Conservation (phyloP, 805 yeast species). For the Wickerhamomyces silvicola region DNA sequence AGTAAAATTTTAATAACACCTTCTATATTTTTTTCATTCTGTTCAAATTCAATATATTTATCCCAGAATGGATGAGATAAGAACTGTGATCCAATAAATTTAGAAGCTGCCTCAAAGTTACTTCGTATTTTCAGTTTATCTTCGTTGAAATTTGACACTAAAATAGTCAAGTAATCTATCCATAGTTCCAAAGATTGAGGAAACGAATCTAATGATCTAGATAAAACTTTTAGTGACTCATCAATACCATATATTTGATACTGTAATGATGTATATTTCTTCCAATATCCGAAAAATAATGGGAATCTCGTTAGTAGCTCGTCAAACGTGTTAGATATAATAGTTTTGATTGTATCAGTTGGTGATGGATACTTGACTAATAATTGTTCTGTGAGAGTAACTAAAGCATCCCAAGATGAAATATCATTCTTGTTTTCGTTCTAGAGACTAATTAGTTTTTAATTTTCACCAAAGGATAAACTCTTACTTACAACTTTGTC, state of each 20-base stretch:
- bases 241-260: constrained; percentile 51
- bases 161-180: constrained; percentile 56
- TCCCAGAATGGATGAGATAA: constrained; percentile 83
- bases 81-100: constrained; percentile 61
- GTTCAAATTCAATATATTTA: constrained; percentile 56
- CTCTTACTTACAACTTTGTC: constrained; percentile 10
- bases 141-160: constrained; percentile 34
- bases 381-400: constrained; percentile 27
- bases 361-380: constrained; percentile 29
- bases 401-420: constrained; percentile 33
- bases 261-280: constrained; percentile 46
- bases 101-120: constrained; percentile 43
- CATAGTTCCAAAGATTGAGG: constrained; percentile 63
- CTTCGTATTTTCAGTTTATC: constrained; percentile 28
- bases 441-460: constrained; percentile 6
- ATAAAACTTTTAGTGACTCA: constrained; percentile 39
- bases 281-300: constrained; percentile 56
- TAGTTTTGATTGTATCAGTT: constrained; percentile 22
- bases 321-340: constrained; percentile 30
- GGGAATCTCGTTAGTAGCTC: constrained; percentile 51
- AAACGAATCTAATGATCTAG: constrained; percentile 38
- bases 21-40: constrained; percentile 28
- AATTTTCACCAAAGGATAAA: constrained; percentile 2
- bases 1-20: constrained; percentile 37
- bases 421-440: constrained; percentile 27